Evolutionary conservation across 2,329 filamentous ascomycete species (phyloP), one percentile per base, ranked within the genome.

Genomic region (Daldinia sp.): DNA sequence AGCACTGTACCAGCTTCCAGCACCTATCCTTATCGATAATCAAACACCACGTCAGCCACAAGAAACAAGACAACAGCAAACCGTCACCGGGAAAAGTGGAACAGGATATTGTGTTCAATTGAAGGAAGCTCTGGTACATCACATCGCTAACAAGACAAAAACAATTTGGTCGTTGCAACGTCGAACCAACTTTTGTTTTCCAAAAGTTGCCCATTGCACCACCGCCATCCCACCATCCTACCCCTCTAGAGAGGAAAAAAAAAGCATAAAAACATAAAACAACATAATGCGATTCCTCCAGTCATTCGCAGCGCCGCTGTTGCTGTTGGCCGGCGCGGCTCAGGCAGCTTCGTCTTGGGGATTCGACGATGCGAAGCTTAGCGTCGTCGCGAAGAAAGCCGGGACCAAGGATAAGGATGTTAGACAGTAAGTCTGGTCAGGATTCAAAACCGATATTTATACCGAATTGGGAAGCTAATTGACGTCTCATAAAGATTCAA

Each of bases 291-390:
- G 78, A 66, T 74, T 82, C 68, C 72, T 79, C 52, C 71, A 71
- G 61, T 78, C 77, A 23, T 67, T 80, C 58, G 71, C 76, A n/a
- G 74, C 80, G 17, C 75, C 78, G 37, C 72, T 80, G 13, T 69
- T 82, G 68, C 76, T 87, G 41, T 77, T 83, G 64, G 80, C 84
- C 50, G 81, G 82, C 59, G 80, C 79, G 66, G 83, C 79, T 55
- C 79, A 81, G 68, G 85, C 85, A 30, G 82, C 83, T 58, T 81
- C 84, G 27, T 85, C 85, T 19, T 94, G 91, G 91, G 83, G 83
- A 58, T 94, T 94, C 71, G 85, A 90, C 68, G 90, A 93, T 78
- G 91, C 84, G 68, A 87, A 84, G 64, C 81, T 94, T 68, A 83
- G 87, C 7, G 82, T 94, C 60, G 80, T 82, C 68, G 80, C 82